Evolutionary conservation across 1,139 yeast genomes (phyloP).

Genomic region (Taphrina flavorubra): DNA sequence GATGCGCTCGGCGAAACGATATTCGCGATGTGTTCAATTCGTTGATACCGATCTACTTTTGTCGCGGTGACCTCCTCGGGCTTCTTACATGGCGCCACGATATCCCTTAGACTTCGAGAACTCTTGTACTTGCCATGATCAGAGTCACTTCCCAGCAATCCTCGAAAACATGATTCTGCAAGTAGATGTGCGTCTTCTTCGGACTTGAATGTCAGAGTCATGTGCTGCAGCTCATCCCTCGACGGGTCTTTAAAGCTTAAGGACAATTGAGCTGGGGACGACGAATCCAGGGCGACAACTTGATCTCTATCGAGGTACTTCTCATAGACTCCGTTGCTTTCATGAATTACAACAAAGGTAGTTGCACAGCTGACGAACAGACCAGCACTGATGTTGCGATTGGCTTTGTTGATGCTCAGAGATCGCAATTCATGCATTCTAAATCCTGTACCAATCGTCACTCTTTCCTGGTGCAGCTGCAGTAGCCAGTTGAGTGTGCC

Average conservation of each 20-base stretch:
- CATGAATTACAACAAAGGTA: neutral
- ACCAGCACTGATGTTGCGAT: neutral
- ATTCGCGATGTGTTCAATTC: conserved; percentile 1
- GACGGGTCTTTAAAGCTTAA: neutral
- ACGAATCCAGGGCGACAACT: neutral
- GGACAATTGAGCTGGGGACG: neutral
- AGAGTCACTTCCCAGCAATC: neutral
- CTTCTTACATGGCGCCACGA: neutral
- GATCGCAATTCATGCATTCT: neutral
- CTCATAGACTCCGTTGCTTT: neutral
- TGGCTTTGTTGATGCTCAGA: neutral
- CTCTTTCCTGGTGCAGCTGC: neutral
- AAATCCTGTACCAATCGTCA: neutral
- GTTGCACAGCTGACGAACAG: neutral
- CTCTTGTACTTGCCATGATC: neutral
- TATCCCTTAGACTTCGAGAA: neutral
- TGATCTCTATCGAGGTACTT: neutral
- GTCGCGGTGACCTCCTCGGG: neutral
- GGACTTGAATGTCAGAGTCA: neutral
- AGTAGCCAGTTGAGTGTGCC: neutral
- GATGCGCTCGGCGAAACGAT: neutral
- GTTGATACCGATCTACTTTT: conserved; percentile 6
- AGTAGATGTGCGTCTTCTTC: neutral
- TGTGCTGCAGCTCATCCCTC: neutral
- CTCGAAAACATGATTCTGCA: neutral